Base-by-base conservation (phyloP, 768 basidiomycete species). In the Lactifluus piperatus region DNA sequence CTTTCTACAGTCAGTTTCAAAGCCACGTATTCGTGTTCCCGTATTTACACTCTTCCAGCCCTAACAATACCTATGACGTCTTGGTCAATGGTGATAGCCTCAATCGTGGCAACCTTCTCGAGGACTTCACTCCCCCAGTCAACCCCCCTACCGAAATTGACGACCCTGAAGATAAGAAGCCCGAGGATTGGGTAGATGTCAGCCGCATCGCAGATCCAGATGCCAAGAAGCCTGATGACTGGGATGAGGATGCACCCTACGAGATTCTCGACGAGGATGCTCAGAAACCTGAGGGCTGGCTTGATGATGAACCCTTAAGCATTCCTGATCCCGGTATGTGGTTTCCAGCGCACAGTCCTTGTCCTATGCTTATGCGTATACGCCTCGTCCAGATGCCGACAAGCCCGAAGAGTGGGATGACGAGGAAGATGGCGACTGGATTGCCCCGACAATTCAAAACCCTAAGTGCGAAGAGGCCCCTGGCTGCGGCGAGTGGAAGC, bases 331-430 rank as follows among this genome's bases (percentile, higher is more conserved):
- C 97, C 61, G 87, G 87, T 88, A 76, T 66, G 20, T 51, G 5
- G 27, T 27, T 24, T 32, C 7, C 46, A 3, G 7, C 3, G 20
- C 41, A n/a, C n/a, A n/a, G 32, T 4, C 8, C 10, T 22, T 7
- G 43, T 20, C 39, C 27, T 16, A 9, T 43, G 22, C 34, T 50
- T 27, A 36, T 45, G 58, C 16, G 18, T 27, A 36, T 45, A 57
- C 16, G 18, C 30, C 5, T 16, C 10, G 32, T 65, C 2, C 57
- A 83, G 90, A 92, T 64, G 83, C 90, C 41, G 82, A 86, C 73
- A 97, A 97, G 78, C 97, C 97, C 6, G 97, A 99, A 71, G 97
- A 99, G 73, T 99, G 97, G 97, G 94, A 97, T 68, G 95, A 97
- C 67, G 97, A 97, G 70, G 97, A 98, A 71, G 95, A 99, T 66